Evolutionary conservation across 179 eudicot species (phyloP), one percentile per base, ranked within the genome.

Genomic region (Silene noctiflora): DNA sequence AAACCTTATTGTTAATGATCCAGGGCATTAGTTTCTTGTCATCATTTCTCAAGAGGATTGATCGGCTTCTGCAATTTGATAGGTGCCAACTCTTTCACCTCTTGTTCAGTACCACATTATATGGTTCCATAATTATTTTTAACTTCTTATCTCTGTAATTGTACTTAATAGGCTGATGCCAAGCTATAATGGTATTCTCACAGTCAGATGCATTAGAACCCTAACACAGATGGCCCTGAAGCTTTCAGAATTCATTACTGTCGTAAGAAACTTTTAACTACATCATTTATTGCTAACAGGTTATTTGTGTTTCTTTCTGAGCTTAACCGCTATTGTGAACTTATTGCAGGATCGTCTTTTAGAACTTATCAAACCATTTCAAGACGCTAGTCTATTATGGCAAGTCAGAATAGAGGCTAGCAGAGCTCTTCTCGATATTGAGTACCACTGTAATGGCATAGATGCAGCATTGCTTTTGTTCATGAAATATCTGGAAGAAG

Each of bases 11-110:
- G 72, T 69, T 17, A 48, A 73, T 72, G 58, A 27, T 88, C 82
- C 95, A 95, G 99, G 90, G 88, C 72, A 82, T 89, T 68, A 79
- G 80, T 59, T 85, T 72, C 78, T 82, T 95, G 73, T 83, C 95
- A 62, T 85, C 97, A 46, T 87, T 95, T 64, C 92, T 95, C 77
- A 95, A 95, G 88, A 93, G 89, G 71, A 81, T 95, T 62, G 99
- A 95, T 70, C 91, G 99, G 68, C 89, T 93, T 75, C 79, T 95
- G 86, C 99, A 93, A 80, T 95, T 91, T 85, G 99, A 95, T 86
- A 95, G 99, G 99, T 95, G 69, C 79, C 35, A 39, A 17, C 13
- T 22, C 25, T 56, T 67, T 67, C 74, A 42, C 67, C 61, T 4
- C 67, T 67, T 78, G 31, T 71, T 71, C 19, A 21, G 74, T 72